Base-by-base conservation (phyloP, 768 basidiomycete species). In the Coprinopsis sp. region DNA sequence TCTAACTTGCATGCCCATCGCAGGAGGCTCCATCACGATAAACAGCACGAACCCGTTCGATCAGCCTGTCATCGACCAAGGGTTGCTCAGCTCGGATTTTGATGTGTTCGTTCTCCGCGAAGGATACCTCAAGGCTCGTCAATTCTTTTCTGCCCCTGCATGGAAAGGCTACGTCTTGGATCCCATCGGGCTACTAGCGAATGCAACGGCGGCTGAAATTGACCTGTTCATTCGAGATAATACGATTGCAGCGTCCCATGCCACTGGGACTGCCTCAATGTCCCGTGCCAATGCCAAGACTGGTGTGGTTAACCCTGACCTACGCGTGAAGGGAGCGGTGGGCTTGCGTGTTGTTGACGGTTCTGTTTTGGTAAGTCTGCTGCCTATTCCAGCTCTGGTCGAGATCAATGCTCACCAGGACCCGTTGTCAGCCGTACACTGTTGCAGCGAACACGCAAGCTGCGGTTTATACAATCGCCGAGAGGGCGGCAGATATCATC, bases 41-140 rank as follows among this genome's bases (percentile, higher is more conserved):
- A 69, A 60, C 46, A 69, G 71, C 10, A 68, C 61, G 18, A 52
- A 67, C 49, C 63, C 71, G 14, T 76, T 76, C 58, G 61, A 61
- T 22, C 28, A 56, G 21, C 76, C 77, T 0, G 43, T 61, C 14
- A 73, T 78, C 57, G 66, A 76, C 54, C 71, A 73, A 0, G 31
- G 42, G 21, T 19, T 54, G 24, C 64, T 69, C 28, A 50, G 44
- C 21, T 27, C 46, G 2, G 46, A 44, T 4, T 30, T 58, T 44
- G 64, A 65, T 44, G 36, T 59, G n/a, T 37, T 43, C 14, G 51
- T 54, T 13, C 44, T 64, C 28, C 53, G 51, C 22, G 50, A 58
- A 37, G 57, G 41, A 3, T 43, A 65, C 33, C 47, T 48, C 22
- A 49, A 46, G 7, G 55, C 54, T 0, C 39, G 36, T 3, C 27